Base-by-base conservation (phyloP, 208 protist species). In the Crithidia thermophila region DNA sequence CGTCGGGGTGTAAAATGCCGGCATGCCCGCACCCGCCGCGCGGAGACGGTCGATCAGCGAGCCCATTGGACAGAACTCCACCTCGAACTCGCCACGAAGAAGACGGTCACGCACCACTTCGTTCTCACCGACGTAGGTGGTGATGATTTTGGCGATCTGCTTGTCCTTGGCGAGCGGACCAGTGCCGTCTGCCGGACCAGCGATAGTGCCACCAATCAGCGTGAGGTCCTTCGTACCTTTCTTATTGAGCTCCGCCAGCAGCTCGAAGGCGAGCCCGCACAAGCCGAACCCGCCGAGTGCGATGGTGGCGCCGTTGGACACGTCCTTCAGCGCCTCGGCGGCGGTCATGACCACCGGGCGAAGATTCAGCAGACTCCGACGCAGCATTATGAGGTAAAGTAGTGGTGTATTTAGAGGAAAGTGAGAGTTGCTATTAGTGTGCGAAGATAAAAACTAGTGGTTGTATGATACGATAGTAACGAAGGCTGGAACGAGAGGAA, bases 51-150 rank as follows among this genome's bases (percentile, higher is more conserved):
- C 96, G n/a, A 96, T 92, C 6, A 98, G 77, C 20, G 94, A 97
- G 36, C 97, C 97, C 85, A 98, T 96, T 23, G 97, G 97, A n/a
- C 79, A 96, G 16, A 98, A 82, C 75, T 98, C 95, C 0, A 98
- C 74, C 34, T 96, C 91, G 3, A 98, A 79, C 72, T 98, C 86
- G 46, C 97, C 97, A 4, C 30, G 64, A 0, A 98, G 59, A 62
- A 98, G 97, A 45, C 85, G 84, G 21, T 85, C 58, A 50, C 89
- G 82, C 65, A 98, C 95, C 16, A 58, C 36, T 25, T 64, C 28
- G 75, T 98, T 98, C 68, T 98, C 94, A 43, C 96, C 97, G 6
- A 98, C 93, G 68, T 98, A 98, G 9, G 86, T 94, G 14, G 94
- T 85, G 70, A 98, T 79, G 59, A 59, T 57, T 49, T 97, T 93